phyloP scores from a whole-genome alignment of 257 asterid species.

The Cordia subcordata region DNA sequence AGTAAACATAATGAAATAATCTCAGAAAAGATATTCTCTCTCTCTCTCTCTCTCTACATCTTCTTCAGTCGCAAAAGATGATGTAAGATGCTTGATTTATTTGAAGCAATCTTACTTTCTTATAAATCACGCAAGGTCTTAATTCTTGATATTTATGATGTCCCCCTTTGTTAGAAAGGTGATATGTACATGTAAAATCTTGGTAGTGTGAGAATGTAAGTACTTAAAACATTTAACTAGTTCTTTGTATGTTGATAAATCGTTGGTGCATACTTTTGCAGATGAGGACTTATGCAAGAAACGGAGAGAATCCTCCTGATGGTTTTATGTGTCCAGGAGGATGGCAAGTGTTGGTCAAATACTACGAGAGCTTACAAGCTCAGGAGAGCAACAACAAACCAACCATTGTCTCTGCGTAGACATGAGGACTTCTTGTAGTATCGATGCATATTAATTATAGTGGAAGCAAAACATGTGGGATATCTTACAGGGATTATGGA shows the following conservation, averaged over 20 bases:
- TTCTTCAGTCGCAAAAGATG: not conserved
- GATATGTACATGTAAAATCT: no score
- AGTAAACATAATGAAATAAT: no score
- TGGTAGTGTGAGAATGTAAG: no score
- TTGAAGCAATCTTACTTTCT: no score
- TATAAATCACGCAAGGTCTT: no score
- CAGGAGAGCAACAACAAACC: conserved; percentile 49
- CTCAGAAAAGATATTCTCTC: no score
- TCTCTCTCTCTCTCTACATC: no score
- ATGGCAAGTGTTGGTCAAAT: conserved; percentile 74
- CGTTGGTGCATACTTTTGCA: conserved; percentile 10
- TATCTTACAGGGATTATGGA: conserved; percentile 6
- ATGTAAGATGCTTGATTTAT: not conserved
- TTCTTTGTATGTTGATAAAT: no score
- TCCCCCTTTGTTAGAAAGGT: no score
- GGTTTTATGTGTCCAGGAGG: conserved; percentile 90
- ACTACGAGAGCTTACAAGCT: conserved; percentile 70
- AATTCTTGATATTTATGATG: no score
- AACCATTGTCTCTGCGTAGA: conserved; percentile 40
- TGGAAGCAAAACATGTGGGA: not conserved
- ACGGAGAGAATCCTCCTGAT: conserved; percentile 77
- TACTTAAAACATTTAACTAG: no score
- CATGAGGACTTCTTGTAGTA: not conserved
- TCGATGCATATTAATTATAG: not conserved
- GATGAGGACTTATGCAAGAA: conserved; percentile 81